phyloP scores from a whole-genome alignment of 768 basidiomycete genomes.

The Termitomyces sp. region DNA sequence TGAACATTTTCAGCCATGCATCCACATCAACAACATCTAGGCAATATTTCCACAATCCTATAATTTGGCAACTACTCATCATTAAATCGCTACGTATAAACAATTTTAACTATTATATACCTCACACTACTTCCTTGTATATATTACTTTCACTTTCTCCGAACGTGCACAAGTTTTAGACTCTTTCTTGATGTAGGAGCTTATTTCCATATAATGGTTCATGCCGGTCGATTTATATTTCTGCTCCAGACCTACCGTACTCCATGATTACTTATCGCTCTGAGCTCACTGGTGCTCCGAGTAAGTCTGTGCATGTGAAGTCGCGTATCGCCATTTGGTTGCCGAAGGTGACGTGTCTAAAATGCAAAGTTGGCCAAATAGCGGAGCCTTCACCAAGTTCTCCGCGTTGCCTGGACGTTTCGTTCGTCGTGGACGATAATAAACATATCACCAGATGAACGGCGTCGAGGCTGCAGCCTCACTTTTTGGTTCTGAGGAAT shows the following conservation, averaged over 20 bases:
- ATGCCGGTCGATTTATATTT: background rate
- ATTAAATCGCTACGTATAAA: constrained; percentile 11
- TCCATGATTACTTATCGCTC: background rate
- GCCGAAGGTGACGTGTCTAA: constrained; percentile 29
- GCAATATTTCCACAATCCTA: background rate
- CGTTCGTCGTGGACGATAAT: constrained; percentile 7
- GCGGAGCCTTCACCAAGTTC: constrained; percentile 9
- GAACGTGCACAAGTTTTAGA: constrained; percentile 7
- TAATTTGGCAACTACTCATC: background rate
- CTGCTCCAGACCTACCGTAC: constrained; percentile 1
- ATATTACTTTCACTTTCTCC: constrained; percentile 13
- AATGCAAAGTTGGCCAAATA: constrained; percentile 34
- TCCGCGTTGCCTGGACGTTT: background rate
- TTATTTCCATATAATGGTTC: constrained; percentile 5
- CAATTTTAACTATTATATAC: constrained; percentile 15
- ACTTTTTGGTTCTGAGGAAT: constrained; percentile 69
- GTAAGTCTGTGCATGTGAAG: background rate
- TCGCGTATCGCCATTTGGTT: background rate
- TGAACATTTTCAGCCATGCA: background rate
- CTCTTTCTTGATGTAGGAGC: constrained; percentile 4
- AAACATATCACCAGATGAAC: constrained; percentile 37
- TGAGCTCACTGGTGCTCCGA: too few species aligned
- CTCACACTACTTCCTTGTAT: constrained; percentile 13
- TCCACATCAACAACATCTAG: constrained; percentile 6
- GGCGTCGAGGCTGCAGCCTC: constrained; percentile 75